Percentiles rank a stretch among this genome's conserved stretches.
phyloP scores from a whole-genome alignment of 2,329 filamentous ascomycete species.

The Claviceps humidiphila region DNA sequence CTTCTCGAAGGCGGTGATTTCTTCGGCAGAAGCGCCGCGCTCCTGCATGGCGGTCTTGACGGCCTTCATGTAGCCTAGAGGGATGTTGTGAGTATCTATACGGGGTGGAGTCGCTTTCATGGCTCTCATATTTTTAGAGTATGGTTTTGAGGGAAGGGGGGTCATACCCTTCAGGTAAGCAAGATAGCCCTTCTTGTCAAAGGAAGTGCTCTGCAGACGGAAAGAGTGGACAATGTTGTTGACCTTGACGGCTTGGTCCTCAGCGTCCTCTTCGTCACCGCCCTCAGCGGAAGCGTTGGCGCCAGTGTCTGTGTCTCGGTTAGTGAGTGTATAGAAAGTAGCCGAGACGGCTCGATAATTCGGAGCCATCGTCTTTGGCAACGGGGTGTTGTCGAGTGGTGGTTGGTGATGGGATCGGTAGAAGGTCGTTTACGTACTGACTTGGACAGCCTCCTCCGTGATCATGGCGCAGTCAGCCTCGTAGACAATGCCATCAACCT shows the following conservation, averaged over 20 bases:
- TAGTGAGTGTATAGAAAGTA: not conserved
- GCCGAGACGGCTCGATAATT: not conserved
- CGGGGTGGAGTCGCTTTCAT: no score
- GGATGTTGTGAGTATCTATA: not conserved
- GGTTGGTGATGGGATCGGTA: not conserved
- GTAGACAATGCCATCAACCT: conserved; percentile 67
- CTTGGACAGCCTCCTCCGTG: conserved; percentile 57
- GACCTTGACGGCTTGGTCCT: conserved; percentile 59
- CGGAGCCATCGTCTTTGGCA: no score
- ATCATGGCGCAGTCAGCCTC: conserved; percentile 91
- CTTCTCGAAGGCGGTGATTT: conserved; percentile 67
- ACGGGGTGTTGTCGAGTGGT: not conserved
- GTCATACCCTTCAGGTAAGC: conserved; percentile 69
- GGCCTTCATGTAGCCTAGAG: conserved; percentile 75
- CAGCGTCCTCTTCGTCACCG: conserved; percentile 64
- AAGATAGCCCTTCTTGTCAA: conserved; percentile 83
- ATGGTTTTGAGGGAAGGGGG: no score
- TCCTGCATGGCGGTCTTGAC: conserved; percentile 60
- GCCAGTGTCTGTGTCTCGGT: conserved; percentile 54
- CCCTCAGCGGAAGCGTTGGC: conserved; percentile 96
- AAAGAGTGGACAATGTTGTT: conserved; percentile 92
- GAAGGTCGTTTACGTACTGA: conserved; percentile 42
- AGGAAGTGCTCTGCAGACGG: conserved; percentile 64
- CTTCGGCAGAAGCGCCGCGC: conserved; percentile 46
- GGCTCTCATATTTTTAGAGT: no score